Percentiles rank a stretch among this genome's conserved stretches.
Conservation (phyloP, 345 rosid genomes). For the Xanthoceras sorbifolium region DNA sequence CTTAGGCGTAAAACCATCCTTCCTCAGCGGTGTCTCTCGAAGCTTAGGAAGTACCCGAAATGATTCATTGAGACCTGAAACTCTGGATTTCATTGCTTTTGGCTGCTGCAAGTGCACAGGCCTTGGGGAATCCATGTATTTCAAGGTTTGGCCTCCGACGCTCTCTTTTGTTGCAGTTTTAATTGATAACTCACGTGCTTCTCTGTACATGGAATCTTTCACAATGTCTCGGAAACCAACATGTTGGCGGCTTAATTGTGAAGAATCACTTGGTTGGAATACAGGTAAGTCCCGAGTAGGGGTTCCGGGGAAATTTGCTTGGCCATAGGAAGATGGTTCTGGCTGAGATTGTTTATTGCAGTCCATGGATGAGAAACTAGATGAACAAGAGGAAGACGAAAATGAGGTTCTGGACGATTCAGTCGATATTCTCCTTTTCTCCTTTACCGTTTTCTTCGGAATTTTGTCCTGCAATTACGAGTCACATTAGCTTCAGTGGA, state of each 20-base stretch:
- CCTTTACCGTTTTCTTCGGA: slow-evolving; percentile 48
- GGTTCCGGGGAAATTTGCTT: slow-evolving; percentile 28
- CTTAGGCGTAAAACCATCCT: slow-evolving; percentile 38
- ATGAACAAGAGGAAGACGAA: slow-evolving; percentile 79
- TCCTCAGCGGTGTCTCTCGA: slow-evolving; percentile 34
- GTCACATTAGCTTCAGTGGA: slow-evolving; percentile 14
- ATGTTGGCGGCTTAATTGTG: slow-evolving; percentile 37
- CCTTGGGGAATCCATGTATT: slow-evolving; percentile 68
- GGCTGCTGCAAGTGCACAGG: slow-evolving; percentile 46
- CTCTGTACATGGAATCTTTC: slow-evolving; percentile 65
- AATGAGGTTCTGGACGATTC: slow-evolving; percentile 70
- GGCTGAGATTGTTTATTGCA: slow-evolving; percentile 49
- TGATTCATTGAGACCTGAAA: slow-evolving; percentile 46
- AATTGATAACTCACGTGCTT: slow-evolving; percentile 46
- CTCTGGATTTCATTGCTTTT: slow-evolving; percentile 46
- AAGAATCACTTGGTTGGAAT: slow-evolving; percentile 39
- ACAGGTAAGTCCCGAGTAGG: slow-evolving; percentile 22
- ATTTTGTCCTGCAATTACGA: slow-evolving; percentile 58
- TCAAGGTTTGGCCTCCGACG: slow-evolving; percentile 43
- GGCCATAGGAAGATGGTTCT: slow-evolving; percentile 43
- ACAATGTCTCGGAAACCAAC: slow-evolving; percentile 56
- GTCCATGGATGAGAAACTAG: slow-evolving; percentile 70
- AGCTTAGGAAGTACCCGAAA: slow-evolving; percentile 40
- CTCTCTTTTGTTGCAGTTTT: slow-evolving; percentile 39
- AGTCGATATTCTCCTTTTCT: slow-evolving; percentile 57